Evolutionary conservation across 2,329 filamentous ascomycete species (phyloP).

Genomic region (Apiospora koreana): DNA sequence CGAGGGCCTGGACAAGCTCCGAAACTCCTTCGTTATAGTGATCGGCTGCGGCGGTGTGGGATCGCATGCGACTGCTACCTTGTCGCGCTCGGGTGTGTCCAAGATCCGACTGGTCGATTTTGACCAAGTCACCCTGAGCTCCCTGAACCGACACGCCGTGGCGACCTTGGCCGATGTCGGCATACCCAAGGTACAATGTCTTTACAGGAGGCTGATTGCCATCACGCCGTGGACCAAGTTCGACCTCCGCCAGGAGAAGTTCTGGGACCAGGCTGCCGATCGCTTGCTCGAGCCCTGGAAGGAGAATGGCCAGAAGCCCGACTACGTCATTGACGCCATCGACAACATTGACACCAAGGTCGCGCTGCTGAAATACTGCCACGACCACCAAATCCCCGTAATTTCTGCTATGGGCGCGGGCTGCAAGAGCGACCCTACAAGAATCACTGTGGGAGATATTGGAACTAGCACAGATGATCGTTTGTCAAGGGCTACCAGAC

Average conservation of each 20-base stretch:
- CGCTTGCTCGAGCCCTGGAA: slow-evolving; percentile 68
- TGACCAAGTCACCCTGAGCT: slow-evolving; percentile 94
- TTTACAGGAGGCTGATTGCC: slow-evolving; percentile 77
- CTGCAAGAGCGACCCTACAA: slow-evolving; percentile 84
- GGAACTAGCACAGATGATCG: slow-evolving; percentile 85
- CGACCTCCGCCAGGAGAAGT: slow-evolving; percentile 83
- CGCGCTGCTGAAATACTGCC: slow-evolving; percentile 83
- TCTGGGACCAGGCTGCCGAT: slow-evolving; percentile 67
- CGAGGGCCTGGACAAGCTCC: slow-evolving; percentile 76
- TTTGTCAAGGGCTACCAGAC: slow-evolving; percentile 80
- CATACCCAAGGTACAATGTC: slow-evolving; percentile 84
- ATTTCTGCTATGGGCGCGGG: slow-evolving; percentile 96
- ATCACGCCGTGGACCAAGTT: slow-evolving; percentile 91
- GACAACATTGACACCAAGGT: slow-evolving; percentile 99
- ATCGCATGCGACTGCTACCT: slow-evolving; percentile 83
- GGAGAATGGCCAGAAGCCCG: slow-evolving; percentile 67
- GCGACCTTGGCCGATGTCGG: slow-evolving; percentile 94
- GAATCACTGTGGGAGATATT: slow-evolving; percentile 89
- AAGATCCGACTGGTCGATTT: slow-evolving; percentile 90
- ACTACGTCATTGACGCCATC: slow-evolving; percentile 95
- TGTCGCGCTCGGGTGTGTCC: slow-evolving; percentile 88
- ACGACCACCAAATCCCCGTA: slow-evolving; percentile 74
- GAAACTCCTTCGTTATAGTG: slow-evolving; percentile 80
- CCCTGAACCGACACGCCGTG: slow-evolving; percentile 92
- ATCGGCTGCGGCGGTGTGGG: slow-evolving; percentile 95